Evolutionary conservation across 2,329 filamentous ascomycete species (phyloP).

Genomic region (Leptographium galeiforme): DNA sequence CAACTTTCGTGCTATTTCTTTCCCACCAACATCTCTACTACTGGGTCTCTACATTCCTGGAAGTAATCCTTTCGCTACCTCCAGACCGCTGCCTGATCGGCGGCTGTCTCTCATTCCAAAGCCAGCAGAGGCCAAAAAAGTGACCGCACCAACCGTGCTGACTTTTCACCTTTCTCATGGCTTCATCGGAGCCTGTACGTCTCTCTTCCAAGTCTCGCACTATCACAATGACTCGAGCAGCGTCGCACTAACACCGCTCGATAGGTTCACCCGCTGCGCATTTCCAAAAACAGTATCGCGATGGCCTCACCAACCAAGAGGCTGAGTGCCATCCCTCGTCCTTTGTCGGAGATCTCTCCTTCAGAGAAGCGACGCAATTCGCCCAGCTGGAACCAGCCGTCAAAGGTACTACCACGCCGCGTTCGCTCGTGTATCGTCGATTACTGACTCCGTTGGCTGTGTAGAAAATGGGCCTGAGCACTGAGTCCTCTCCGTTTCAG

Average conservation of each 20-base stretch:
- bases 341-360: slow-evolving; percentile 79
- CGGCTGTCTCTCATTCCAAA: background rate
- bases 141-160: background rate
- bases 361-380: slow-evolving; percentile 83
- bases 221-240: background rate
- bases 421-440: no score
- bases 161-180: slow-evolving; percentile 4
- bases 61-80: background rate
- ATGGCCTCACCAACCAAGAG: slow-evolving; percentile 50
- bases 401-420: slow-evolving; percentile 45
- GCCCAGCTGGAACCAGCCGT: slow-evolving; percentile 69
- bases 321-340: slow-evolving; percentile 48
- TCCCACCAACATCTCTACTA: background rate
- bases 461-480: slow-evolving; percentile 55
- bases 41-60: background rate
- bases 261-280: slow-evolving; percentile 66
- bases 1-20: background rate
- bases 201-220: background rate
- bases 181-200: slow-evolving; percentile 11
- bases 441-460: background rate
- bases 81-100: background rate
- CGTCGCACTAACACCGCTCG: no score
- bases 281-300: slow-evolving; percentile 51
- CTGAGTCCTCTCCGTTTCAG: slow-evolving; percentile 73
- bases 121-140: background rate